Evolutionary conservation across 176 grass and related monocot genomes (phyloP), one percentile per base, ranked within the genome.

Genomic region (Cymbopogon citratus): DNA sequence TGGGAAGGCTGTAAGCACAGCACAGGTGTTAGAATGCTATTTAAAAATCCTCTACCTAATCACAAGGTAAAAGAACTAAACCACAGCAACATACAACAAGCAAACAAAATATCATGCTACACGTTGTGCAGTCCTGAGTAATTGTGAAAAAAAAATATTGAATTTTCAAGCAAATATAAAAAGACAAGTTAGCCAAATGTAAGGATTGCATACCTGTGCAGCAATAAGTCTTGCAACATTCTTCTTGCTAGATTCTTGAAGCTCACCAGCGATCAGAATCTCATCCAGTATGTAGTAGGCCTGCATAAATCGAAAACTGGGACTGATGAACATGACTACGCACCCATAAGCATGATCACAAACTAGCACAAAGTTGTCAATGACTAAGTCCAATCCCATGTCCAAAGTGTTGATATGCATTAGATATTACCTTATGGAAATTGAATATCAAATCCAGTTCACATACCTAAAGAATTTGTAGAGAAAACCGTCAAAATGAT

Each of bases 371-470:
- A 71, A 65, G 12, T 34, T 49, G 9, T 12, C 5, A 25, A 39
- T 33, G 71, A 65, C 67, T 46, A 33, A 14, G 40, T 56, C 59
- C 38, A 46, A 45, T 60, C 15, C 26, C 51, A 65, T 2, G 38
- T 61, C 73, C 52, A 31, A 9, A 52, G 38, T 12, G 1, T 10
- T 10, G 74, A 26, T 19, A 24, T 51, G 40, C 14, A 15, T 41
- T 41, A 69, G 68, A 63, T 15, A 68, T 46, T 93, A 99, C 96
- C 96, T 99, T 99, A 66, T 99, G 93, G 78, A 99, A 99, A 85
- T 95, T 99, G 89, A 99, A 99, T 86, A 99, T 99, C 80, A 99
- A 91, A 88, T 99, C 96, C 77, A 99, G 87, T 78, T 99, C 96
- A 16, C 96, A 99, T 41, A 99, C 96, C 96, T 99, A 54, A 85